Evolutionary conservation across 352 stramenopile genomes (phyloP), one percentile per base, ranked within the genome.

Genomic region (Pythium oligandrum): DNA sequence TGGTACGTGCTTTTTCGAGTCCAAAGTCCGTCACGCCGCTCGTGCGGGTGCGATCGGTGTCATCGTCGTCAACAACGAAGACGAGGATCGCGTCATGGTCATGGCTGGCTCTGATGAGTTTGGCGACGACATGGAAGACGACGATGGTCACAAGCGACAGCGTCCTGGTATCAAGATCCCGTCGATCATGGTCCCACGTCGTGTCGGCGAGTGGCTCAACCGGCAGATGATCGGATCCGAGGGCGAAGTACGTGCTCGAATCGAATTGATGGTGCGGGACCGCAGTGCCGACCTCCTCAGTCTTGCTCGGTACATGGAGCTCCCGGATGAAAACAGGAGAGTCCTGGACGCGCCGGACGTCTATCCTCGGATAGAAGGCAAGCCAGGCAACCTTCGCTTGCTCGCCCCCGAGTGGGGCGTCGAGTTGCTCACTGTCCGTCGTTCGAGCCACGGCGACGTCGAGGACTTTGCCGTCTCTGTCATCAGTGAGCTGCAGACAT

Each of bases 1-100:
- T 44, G 82, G 82, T 12, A 58, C 71, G 45, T 92, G 82, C 55
- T 89, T 75, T 55, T 90, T 90, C 40, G 82, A 90, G 68, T 75
- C 43, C 45, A 92, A 92, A 60, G 82, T 74, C 8, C 66, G 65
- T 10, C 79, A 90, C 59, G 77, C 70, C 2, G 64, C 53, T 2
- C 58, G 60, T 4, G 71, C 63, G 9, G 79, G 78, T 0, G 79
- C 79, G 4, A 57, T 64, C 0, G 82, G 71, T 42, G 63, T 89
- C 10, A 73, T 92, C 40, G 61, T 92, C 32, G 60, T 82, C 17
- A 92, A 90, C 56, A 75, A 75, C 30, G 75, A 86, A 30, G 66
- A 85, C 17, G 66, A 75, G 1, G 66, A 89, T 44, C 63, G 63
- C 9, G 70, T 94, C 37, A 90, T 93, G 67, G 75, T 92, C 53